A percentile compares a stretch with the other conserved stretches of the same genome.
Evolutionary conservation across 495 filamentous ascomycete species (phyloP).

Genomic region (Xylaria flabelliformis): DNA sequence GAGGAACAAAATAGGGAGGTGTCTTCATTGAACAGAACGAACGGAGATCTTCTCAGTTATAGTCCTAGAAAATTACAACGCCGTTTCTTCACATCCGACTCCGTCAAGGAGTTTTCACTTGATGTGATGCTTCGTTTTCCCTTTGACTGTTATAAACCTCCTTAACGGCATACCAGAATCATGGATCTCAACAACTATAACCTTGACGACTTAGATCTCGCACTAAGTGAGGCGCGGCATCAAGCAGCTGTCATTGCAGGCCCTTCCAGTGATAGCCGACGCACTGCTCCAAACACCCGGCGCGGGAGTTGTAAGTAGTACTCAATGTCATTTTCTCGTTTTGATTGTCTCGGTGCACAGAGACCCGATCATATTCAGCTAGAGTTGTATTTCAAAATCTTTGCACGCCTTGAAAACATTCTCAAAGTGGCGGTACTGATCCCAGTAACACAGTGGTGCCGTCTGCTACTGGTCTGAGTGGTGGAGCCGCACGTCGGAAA

Average conservation of each 20-base stretch:
- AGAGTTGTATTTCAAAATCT: not conserved
- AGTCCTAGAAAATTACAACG: not conserved
- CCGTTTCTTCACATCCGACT: constrained; percentile 7
- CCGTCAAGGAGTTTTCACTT: constrained; percentile 11
- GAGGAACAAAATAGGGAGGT: not conserved
- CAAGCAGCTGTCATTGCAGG: constrained; percentile 31
- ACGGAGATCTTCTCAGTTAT: not conserved
- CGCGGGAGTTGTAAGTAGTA: constrained; percentile 31
- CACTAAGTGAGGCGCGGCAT: constrained; percentile 36
- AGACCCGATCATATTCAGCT: not conserved
- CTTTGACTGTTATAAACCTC: constrained; percentile 16
- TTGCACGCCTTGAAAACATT: not conserved
- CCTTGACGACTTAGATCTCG: constrained; percentile 39
- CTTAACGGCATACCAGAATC: not conserved
- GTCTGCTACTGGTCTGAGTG: not conserved
- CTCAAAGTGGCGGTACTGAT: not conserved
- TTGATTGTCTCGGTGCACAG: not conserved
- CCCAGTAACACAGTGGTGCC: constrained; percentile 23
- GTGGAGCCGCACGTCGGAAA: constrained; percentile 9
- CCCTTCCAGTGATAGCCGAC: constrained; percentile 31
- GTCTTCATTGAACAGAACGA: not conserved
- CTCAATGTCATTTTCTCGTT: not conserved
- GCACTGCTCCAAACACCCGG: constrained; percentile 38
- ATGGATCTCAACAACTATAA: constrained; percentile 35
- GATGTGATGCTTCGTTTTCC: constrained; percentile 23